phyloP scores from a whole-genome alignment of 1,284 basidiomycete species.

The Leccinum fuscescens region DNA sequence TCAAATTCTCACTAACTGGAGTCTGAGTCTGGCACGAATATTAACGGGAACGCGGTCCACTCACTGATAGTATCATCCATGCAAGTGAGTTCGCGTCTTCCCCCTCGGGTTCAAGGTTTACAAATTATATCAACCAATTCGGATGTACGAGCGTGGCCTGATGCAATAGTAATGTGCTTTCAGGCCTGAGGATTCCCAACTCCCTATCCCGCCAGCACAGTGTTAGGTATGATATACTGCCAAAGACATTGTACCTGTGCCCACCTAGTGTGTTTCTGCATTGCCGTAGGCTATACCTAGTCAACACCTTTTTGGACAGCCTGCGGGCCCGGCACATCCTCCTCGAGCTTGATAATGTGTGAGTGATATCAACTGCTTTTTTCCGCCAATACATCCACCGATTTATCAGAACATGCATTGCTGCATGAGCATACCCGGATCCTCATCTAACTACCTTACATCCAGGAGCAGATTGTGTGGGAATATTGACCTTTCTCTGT shows the following conservation, averaged over 20 bases:
- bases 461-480: neutral
- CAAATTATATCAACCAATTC: neutral
- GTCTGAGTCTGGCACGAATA: neutral
- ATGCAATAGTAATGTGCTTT: neutral
- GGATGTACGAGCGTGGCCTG: neutral
- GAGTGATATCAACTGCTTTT: neutral
- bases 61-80: neutral
- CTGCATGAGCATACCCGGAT: no score
- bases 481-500: neutral
- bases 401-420: no score
- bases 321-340: neutral
- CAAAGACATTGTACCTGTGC: neutral
- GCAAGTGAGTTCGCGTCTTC: neutral
- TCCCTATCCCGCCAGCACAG: neutral
- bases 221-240: neutral
- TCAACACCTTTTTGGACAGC: neutral
- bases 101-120: neutral
- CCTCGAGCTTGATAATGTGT: neutral
- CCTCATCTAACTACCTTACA: neutral
- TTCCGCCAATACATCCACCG: neutral
- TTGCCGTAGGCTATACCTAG: neutral
- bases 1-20: conserved; percentile 6
- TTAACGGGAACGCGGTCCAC: neutral
- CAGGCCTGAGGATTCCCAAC: neutral
- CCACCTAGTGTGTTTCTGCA: neutral